phyloP scores from a whole-genome alignment of 371 early-diverging fungal genomes.

The Zychaea mexicana region DNA sequence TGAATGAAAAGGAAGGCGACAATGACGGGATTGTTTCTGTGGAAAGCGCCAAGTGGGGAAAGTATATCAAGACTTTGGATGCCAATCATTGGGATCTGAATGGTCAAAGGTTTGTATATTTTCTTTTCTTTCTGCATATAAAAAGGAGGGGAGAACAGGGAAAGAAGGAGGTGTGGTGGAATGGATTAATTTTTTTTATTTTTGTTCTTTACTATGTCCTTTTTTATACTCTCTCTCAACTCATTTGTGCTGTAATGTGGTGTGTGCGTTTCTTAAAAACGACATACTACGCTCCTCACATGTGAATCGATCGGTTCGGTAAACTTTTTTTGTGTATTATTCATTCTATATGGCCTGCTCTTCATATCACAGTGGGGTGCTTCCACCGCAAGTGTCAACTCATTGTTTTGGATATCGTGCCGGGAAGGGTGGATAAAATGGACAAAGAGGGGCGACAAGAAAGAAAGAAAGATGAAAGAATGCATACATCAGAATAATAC shows the following conservation, averaged over 20 bases:
- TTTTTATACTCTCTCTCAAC: too few species aligned
- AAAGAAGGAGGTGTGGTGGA: background rate
- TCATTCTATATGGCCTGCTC: background rate
- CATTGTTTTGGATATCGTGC: too few species aligned
- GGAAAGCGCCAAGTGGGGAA: constrained; percentile 84
- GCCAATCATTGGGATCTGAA: constrained; percentile 89
- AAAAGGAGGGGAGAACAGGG: background rate
- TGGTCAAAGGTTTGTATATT: constrained; percentile 29
- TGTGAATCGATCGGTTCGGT: background rate
- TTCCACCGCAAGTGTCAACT: background rate
- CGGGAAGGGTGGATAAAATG: too few species aligned
- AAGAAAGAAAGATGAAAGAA: too few species aligned
- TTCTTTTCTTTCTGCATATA: background rate
- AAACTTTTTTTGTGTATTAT: background rate
- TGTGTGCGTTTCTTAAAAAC: too few species aligned
- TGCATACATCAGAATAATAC: too few species aligned
- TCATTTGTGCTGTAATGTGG: too few species aligned
- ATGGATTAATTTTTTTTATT: background rate
- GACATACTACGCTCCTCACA: too few species aligned
- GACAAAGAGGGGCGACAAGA: too few species aligned
- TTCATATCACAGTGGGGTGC: background rate
- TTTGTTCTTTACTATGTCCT: too few species aligned
- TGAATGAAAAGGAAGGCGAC: constrained; percentile 77
- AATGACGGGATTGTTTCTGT: constrained; percentile 93
- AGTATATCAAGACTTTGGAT: constrained; percentile 76